Percentiles rank a stretch among this genome's conserved stretches.
These are phyloP conservation scores for Alternaria atra DNA, from an alignment of 2,329 filamentous ascomycete species.

Conservation along the genomic window DNA sequence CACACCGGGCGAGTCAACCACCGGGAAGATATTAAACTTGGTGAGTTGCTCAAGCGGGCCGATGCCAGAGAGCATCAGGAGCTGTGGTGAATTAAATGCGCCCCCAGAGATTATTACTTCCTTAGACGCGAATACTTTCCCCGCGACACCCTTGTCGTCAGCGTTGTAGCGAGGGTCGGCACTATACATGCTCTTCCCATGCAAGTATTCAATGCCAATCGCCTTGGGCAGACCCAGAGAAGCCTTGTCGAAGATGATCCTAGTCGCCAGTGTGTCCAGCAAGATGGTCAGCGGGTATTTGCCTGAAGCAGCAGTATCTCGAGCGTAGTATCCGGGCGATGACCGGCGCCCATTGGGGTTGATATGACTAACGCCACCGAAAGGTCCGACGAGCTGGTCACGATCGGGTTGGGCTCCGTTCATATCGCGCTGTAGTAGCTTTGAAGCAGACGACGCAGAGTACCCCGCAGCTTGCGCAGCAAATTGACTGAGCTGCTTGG, in stretches of 20 bases:
- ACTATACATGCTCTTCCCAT: slow-evolving; percentile 49
- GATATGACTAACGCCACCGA: background rate
- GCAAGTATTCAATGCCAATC: slow-evolving; percentile 50
- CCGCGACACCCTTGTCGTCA: slow-evolving; percentile 36
- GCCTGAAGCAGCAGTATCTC: background rate
- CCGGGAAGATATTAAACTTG: slow-evolving; percentile 60
- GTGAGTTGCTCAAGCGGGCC: slow-evolving; percentile 63
- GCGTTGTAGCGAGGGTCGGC: slow-evolving; percentile 49
- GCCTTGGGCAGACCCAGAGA: slow-evolving; percentile 56
- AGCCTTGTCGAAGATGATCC: background rate
- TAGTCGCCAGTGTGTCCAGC: slow-evolving; percentile 26
- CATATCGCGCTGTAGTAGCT: background rate
- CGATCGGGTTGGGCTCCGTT: background rate
- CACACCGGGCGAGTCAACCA: slow-evolving; percentile 35
- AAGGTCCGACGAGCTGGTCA: background rate
- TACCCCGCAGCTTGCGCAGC: slow-evolving; percentile 5
- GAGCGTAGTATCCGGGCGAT: background rate
- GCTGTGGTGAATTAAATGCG: slow-evolving; percentile 69
- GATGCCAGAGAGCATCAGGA: slow-evolving; percentile 70
- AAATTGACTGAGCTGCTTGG: slow-evolving; percentile 22
- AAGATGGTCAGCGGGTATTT: slow-evolving; percentile 63
- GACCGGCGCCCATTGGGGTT: background rate
- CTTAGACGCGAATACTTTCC: slow-evolving; percentile 25
- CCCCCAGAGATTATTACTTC: slow-evolving; percentile 52
- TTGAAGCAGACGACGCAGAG: background rate